Conservation (phyloP, 441 rosid species). For the Kokia cookei region DNA sequence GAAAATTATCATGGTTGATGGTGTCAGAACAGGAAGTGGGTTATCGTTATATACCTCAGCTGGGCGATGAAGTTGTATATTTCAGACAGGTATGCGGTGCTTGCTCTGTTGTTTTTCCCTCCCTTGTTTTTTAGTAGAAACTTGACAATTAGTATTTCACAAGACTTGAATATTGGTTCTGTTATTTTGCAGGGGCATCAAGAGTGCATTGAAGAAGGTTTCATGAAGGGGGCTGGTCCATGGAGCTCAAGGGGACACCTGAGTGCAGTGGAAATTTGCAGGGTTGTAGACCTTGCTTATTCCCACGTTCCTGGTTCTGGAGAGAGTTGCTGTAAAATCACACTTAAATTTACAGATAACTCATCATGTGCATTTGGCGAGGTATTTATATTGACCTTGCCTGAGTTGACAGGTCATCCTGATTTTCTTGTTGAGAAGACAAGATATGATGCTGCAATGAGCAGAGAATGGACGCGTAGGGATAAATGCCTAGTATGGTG, state of each 20-base stretch:
- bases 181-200: constrained; percentile 58
- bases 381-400: constrained; percentile 50
- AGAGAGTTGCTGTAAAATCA: constrained; percentile 74
- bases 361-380: constrained; percentile 37
- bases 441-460: constrained; percentile 53
- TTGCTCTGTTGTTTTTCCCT: constrained; percentile 4
- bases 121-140: background rate
- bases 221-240: constrained; percentile 39
- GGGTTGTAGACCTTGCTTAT: constrained; percentile 49
- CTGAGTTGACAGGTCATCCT: constrained; percentile 52
- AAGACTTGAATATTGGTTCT: constrained; percentile 13
- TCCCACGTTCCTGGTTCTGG: constrained; percentile 68
- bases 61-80: constrained; percentile 69
- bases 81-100: constrained; percentile 51
- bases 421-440: constrained; percentile 73
- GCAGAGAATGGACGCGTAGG: constrained; percentile 46
- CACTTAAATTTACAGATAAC: constrained; percentile 47
- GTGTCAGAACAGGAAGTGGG: constrained; percentile 62
- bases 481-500: constrained; percentile 71
- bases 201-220: constrained; percentile 33
- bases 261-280: constrained; percentile 58
- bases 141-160: background rate
- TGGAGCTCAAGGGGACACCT: constrained; percentile 41
- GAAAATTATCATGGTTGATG: constrained; percentile 66
- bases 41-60: constrained; percentile 71